phyloP scores from a whole-genome alignment of 441 rosid genomes.

The Aquilaria agallochum region DNA sequence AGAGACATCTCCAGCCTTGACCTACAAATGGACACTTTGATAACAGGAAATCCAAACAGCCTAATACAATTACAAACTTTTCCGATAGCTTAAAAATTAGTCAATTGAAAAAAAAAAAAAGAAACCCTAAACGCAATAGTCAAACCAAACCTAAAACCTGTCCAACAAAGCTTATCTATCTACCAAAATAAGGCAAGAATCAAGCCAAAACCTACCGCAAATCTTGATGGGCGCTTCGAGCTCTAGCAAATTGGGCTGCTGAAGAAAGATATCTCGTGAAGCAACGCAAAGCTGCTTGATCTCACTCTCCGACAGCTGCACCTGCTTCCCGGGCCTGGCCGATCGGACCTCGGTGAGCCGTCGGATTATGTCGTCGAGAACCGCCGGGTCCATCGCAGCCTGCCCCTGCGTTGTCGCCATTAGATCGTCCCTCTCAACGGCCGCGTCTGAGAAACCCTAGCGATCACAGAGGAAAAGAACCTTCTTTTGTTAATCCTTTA shows the following conservation, averaged over 20 bases:
- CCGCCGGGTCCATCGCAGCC: conserved; percentile 45
- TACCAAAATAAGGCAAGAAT: background rate
- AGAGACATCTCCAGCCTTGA: too few relatives aligned
- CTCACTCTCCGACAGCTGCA: conserved; percentile 81
- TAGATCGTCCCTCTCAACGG: conserved; percentile 17
- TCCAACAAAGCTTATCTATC: background rate
- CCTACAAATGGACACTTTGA: too few relatives aligned
- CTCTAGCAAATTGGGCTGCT: conserved; percentile 88
- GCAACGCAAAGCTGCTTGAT: conserved; percentile 83
- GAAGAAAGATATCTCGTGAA: conserved; percentile 62
- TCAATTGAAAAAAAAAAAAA: conserved; percentile 4
- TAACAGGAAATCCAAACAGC: too few relatives aligned
- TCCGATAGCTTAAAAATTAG: background rate
- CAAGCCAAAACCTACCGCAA: conserved; percentile 50
- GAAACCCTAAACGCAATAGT: background rate
- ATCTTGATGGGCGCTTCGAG: conserved; percentile 96
- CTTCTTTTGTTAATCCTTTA: conserved; percentile 10
- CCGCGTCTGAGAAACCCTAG: conserved; percentile 21
- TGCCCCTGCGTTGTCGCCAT: conserved; percentile 37
- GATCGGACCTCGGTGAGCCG: conserved; percentile 80
- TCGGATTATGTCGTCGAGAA: conserved; percentile 70
- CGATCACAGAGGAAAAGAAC: conserved; percentile 2
- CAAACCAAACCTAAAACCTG: background rate
- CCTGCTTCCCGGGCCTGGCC: conserved; percentile 89
- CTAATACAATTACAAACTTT: too few relatives aligned